Conservation (phyloP, 768 basidiomycete species). For the Thelephora ganbajun region DNA sequence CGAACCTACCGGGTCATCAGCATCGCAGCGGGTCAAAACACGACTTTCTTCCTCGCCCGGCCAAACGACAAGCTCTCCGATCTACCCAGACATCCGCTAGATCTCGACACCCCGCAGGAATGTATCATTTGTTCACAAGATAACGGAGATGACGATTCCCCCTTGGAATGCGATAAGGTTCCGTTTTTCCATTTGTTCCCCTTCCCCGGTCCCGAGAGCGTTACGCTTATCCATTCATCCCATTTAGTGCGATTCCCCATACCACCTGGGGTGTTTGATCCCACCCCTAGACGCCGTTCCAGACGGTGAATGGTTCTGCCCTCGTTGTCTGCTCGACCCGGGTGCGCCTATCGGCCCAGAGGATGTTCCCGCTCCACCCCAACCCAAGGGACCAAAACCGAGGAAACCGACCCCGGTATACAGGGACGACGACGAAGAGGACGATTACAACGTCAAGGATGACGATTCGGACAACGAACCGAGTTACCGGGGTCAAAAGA, state of each 20-base stretch:
- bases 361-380: conserved; percentile 2
- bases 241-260: conserved; percentile 77
- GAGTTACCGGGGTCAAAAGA: conserved; percentile 18
- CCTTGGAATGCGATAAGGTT: conserved; percentile 88
- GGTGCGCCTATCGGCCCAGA: conserved; percentile 28
- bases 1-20: conserved; percentile 21
- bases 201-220: too few species aligned
- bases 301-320: conserved; percentile 89
- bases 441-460: conserved; percentile 15
- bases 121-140: conserved; percentile 67
- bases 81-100: conserved; percentile 66
- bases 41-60: conserved; percentile 67
- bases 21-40: conserved; percentile 77
- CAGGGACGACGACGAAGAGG: conserved; percentile 7
- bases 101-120: conserved; percentile 48
- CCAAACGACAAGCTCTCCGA: conserved; percentile 67
- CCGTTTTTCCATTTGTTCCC: not conserved
- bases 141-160: conserved; percentile 54
- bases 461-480: conserved; percentile 9
- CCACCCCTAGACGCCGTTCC: conserved; percentile 71
- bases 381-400: conserved; percentile 1
- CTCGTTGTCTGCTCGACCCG: conserved; percentile 48
- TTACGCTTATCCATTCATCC: too few species aligned
- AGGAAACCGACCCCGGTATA: conserved; percentile 5
- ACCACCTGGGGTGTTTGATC: conserved; percentile 68